phyloP scores from a whole-genome alignment of 2,329 filamentous ascomycete species.

The Aspergillus udagawae region DNA sequence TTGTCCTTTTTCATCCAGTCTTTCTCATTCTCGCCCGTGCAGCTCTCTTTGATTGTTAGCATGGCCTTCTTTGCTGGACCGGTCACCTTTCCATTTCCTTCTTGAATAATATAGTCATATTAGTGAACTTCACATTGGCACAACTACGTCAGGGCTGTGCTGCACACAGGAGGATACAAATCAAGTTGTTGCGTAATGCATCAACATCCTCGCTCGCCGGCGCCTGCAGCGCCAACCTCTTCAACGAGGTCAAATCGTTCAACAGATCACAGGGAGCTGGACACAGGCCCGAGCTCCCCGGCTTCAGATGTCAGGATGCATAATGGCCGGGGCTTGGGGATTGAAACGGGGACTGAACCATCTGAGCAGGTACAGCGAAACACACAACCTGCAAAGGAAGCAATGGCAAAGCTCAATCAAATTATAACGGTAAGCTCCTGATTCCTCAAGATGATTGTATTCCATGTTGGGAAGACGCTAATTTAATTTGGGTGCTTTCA shows the following conservation, averaged over 20 bases:
- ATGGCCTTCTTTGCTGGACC: slow-evolving; percentile 34
- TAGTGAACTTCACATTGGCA: not conserved
- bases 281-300: slow-evolving; percentile 51
- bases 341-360: slow-evolving; percentile 46
- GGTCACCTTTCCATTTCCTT: slow-evolving; percentile 29
- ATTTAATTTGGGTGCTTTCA: slow-evolving; percentile 9
- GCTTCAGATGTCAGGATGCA: slow-evolving; percentile 49
- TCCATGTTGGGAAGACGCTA: slow-evolving; percentile 16
- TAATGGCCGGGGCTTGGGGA: slow-evolving; percentile 48
- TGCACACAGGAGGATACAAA: slow-evolving; percentile 19
- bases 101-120: slow-evolving; percentile 21
- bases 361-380: slow-evolving; percentile 39
- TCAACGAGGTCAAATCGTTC: slow-evolving; percentile 69
- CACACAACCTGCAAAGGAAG: slow-evolving; percentile 58
- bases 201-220: slow-evolving; percentile 76
- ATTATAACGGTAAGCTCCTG: slow-evolving; percentile 71
- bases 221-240: slow-evolving; percentile 67
- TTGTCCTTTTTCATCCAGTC: slow-evolving; percentile 3
- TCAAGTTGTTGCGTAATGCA: slow-evolving; percentile 60
- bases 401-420: slow-evolving; percentile 78
- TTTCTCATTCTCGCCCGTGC: slow-evolving; percentile 3
- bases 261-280: slow-evolving; percentile 70
- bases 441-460: not conserved
- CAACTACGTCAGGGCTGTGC: not conserved
- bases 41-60: slow-evolving; percentile 25